Percentiles rank a stretch among this genome's conserved stretches.
These are phyloP conservation scores for Linanthus parryae DNA, from an alignment of 148 eudicot species.

Conservation along the genomic window DNA sequence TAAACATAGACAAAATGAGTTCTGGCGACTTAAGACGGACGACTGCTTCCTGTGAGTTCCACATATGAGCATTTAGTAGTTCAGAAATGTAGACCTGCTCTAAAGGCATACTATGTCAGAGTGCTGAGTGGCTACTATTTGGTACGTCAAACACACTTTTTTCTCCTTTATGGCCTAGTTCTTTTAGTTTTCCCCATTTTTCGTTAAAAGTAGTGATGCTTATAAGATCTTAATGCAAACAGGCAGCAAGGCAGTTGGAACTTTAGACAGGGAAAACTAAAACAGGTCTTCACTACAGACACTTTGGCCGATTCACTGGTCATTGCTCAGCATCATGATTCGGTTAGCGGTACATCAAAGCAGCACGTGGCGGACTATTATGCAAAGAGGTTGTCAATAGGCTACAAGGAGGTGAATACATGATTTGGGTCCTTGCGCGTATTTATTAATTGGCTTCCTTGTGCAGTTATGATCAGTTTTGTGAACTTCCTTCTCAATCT, in stretches of 20 bases:
- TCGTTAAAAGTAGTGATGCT: constrained; percentile 8
- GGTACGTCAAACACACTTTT: constrained; percentile 55
- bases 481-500: constrained; percentile 3
- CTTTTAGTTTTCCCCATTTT: too few species aligned
- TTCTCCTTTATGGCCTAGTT: too few species aligned
- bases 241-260: constrained; percentile 94
- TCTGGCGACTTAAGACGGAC: constrained; percentile 79
- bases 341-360: constrained; percentile 77
- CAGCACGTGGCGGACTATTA: constrained; percentile 96
- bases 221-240: constrained; percentile 4
- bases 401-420: constrained; percentile 56
- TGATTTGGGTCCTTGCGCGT: constrained; percentile 1
- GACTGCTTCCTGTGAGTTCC: constrained; percentile 88
- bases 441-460: constrained; percentile 1
- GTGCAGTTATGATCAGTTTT: not conserved
- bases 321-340: constrained; percentile 92
- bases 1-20: constrained; percentile 51
- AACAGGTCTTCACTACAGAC: constrained; percentile 54
- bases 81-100: constrained; percentile 50
- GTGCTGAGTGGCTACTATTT: constrained; percentile 80
- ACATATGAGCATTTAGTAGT: not conserved
- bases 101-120: constrained; percentile 84
- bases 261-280: constrained; percentile 58
- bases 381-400: constrained; percentile 77
- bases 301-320: constrained; percentile 74